These are phyloP conservation scores for Eimeria acervulina DNA, from an alignment of 169 alveolate species.

Conservation along the genomic window DNA sequence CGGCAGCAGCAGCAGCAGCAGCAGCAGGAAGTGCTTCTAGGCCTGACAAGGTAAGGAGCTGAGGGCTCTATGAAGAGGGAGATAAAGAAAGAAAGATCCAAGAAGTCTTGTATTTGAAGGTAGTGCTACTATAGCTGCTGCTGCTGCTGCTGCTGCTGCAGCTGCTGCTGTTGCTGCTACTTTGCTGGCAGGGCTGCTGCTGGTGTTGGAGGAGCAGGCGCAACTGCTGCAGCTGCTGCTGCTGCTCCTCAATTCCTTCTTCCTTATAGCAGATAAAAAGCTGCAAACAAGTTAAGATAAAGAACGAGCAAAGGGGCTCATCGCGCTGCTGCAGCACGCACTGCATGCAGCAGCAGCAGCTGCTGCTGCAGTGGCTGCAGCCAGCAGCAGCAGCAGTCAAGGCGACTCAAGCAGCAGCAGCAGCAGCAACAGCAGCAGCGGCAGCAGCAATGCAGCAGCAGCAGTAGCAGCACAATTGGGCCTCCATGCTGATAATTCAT, in stretches of 20 bases:
- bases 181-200: constrained; percentile 22
- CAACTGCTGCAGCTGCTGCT: constrained; percentile 11
- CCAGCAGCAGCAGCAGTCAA: constrained; percentile 39
- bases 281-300: too few relatives aligned
- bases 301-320: background rate
- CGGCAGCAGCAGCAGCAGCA: too few relatives aligned
- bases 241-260: background rate
- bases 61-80: too few relatives aligned
- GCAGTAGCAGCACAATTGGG: background rate
- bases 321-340: background rate
- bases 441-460: background rate
- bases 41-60: too few relatives aligned
- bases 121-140: background rate
- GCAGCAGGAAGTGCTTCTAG: too few relatives aligned
- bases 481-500: background rate
- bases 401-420: too few relatives aligned
- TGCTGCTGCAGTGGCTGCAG: constrained; percentile 17
- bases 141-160: background rate
- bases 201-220: background rate
- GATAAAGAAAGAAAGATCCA: too few relatives aligned
- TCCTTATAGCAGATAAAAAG: background rate
- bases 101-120: too few relatives aligned
- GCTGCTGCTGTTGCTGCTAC: background rate
- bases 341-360: background rate
- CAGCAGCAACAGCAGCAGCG: constrained; percentile 6